Conservation (phyloP, 2,329 filamentous ascomycete species). For the Colletotrichum sp. region DNA sequence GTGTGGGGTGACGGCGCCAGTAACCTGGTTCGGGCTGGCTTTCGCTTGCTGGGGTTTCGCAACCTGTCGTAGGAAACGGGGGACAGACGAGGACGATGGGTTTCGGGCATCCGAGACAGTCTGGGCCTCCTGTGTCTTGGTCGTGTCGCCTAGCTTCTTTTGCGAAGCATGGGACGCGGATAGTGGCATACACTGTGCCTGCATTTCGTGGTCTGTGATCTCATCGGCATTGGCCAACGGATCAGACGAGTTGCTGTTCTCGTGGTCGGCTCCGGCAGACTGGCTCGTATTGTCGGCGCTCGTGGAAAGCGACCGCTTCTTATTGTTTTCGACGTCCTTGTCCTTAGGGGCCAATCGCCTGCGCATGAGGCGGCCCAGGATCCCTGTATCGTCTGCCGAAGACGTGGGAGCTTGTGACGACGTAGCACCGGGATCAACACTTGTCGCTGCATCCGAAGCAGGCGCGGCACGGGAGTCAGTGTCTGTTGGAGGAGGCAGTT, state of each 20-base stretch:
- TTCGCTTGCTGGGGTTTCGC: not conserved
- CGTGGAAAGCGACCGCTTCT: not conserved
- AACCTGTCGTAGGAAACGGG: slow-evolving; percentile 5
- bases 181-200: not conserved
- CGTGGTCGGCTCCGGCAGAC: not conserved
- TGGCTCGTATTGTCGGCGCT: not conserved
- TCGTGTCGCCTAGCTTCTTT: not conserved
- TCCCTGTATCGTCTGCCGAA: not conserved
- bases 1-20: not conserved
- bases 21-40: not conserved
- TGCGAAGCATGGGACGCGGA: not conserved
- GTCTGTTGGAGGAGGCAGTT: not conserved
- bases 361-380: slow-evolving; percentile 11
- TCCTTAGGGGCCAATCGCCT: slow-evolving; percentile 12
- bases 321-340: not conserved
- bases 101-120: not conserved
- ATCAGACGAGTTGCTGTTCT: not conserved
- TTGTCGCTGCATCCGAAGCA: not conserved
- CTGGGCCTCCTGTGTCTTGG: not conserved
- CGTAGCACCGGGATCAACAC: not conserved
- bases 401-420: not conserved
- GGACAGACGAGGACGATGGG: not conserved
- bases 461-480: not conserved
- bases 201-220: not conserved
- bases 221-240: not conserved